Conservation (phyloP, 192 early-diverging fungal genomes). For the Backusella psychrophila region DNA sequence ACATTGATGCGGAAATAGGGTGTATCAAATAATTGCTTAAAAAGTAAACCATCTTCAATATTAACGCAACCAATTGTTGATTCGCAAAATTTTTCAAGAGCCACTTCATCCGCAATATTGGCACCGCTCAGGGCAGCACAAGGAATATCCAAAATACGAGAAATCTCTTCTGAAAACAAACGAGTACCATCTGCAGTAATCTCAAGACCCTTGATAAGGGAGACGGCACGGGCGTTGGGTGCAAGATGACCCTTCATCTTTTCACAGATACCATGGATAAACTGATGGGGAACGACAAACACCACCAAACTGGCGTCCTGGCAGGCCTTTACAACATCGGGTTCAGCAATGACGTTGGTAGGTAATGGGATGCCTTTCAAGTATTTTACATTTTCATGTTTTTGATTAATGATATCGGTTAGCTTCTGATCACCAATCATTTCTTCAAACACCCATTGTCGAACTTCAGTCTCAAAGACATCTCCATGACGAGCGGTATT, state of each 20-base stretch:
- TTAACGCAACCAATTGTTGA: constrained; percentile 84
- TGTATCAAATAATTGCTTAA: constrained; percentile 81
- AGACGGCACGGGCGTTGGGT: constrained; percentile 77
- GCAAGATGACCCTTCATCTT: constrained; percentile 73
- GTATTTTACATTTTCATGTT: constrained; percentile 90
- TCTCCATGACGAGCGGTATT: constrained; percentile 67
- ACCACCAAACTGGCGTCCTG: constrained; percentile 83
- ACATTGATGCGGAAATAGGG: constrained; percentile 85
- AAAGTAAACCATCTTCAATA: constrained; percentile 71
- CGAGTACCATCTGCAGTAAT: constrained; percentile 70
- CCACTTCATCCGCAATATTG: constrained; percentile 96
- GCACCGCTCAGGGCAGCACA: constrained; percentile 89
- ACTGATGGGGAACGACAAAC: constrained; percentile 96
- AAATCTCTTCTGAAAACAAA: constrained; percentile 80
- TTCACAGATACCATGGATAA: constrained; percentile 78
- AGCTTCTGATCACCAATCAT: constrained; percentile 75
- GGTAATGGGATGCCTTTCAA: constrained; percentile 85
- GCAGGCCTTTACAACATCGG: constrained; percentile 76
- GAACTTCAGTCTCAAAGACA: constrained; percentile 73
- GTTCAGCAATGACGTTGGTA: constrained; percentile 77
- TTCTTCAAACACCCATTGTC: constrained; percentile 97
- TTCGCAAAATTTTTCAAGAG: constrained; percentile 92
- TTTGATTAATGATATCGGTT: constrained; percentile 91
- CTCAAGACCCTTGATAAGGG: constrained; percentile 88
- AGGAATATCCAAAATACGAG: constrained; percentile 70